Percentiles rank a stretch among this genome's conserved stretches.
phyloP scores from a whole-genome alignment of 2,329 filamentous ascomycete species.

The Ceratocystis colombiana region DNA sequence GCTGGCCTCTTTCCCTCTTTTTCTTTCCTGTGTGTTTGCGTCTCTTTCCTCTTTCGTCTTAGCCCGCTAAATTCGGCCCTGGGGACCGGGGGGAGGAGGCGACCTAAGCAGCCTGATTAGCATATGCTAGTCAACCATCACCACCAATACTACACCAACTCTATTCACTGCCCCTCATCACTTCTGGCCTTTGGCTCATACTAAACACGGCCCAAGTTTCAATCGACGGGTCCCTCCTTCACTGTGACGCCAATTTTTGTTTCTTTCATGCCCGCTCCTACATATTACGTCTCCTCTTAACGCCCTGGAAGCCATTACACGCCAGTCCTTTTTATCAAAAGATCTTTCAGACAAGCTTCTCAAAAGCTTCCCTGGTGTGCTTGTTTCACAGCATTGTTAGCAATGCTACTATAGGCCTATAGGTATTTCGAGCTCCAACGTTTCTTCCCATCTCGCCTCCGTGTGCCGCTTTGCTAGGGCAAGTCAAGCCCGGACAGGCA shows the following conservation, averaged over 20 bases:
- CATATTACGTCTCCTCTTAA: no score
- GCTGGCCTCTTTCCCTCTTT: conserved; percentile 2
- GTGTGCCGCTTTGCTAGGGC: background rate
- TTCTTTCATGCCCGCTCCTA: conserved; percentile 1
- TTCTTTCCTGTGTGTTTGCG: background rate
- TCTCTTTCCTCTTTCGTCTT: conserved; percentile 11
- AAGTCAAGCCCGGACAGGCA: background rate
- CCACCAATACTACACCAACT: background rate
- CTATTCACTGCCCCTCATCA: background rate
- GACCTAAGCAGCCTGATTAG: background rate
- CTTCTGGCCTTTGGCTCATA: background rate
- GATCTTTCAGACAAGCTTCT: no score
- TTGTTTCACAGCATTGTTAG: background rate
- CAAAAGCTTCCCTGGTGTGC: background rate
- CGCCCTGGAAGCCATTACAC: no score
- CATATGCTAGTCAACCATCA: background rate
- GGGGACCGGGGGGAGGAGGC: background rate
- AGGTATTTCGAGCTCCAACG: background rate
- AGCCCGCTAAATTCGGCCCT: background rate
- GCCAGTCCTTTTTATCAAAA: no score
- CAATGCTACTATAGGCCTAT: conserved; percentile 10
- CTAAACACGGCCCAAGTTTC: background rate
- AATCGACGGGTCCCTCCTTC: background rate
- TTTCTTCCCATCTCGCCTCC: background rate
- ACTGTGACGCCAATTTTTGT: conserved; percentile 7